Conservation (phyloP, 805 yeast species). For the Scheffersomyces spartinae region DNA sequence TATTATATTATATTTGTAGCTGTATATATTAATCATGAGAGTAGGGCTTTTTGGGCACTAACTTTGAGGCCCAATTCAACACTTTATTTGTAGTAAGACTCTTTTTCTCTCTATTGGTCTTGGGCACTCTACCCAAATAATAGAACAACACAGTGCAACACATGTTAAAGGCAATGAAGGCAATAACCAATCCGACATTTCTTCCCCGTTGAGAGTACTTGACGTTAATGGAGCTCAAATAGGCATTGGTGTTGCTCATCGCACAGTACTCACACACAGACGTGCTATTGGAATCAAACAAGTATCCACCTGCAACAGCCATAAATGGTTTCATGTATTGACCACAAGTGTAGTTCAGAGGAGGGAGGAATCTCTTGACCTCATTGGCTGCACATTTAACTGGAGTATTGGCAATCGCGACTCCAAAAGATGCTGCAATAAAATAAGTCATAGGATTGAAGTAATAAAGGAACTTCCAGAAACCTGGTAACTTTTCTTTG, state of each 20-base stretch:
- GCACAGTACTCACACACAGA: slow-evolving; percentile 14
- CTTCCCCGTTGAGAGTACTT: slow-evolving; percentile 13
- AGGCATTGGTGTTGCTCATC: slow-evolving; percentile 15
- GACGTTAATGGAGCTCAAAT: slow-evolving; percentile 13
- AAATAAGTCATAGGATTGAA: slow-evolving; percentile 65
- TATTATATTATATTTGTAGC: too few relatives aligned
- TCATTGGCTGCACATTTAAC: slow-evolving; percentile 10
- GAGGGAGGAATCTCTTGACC: slow-evolving; percentile 8
- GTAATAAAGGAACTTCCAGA: slow-evolving; percentile 80
- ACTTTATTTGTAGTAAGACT: too few relatives aligned
- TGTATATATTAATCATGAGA: too few relatives aligned
- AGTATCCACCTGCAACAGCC: slow-evolving; percentile 8
- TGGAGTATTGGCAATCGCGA: slow-evolving; percentile 9
- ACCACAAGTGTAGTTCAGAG: slow-evolving; percentile 12
- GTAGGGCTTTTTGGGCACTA: too few relatives aligned
- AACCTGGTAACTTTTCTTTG: slow-evolving; percentile 61
- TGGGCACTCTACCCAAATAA: slow-evolving; percentile 31
- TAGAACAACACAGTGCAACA: slow-evolving; percentile 21
- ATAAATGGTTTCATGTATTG: slow-evolving; percentile 11
- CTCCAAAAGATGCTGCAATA: slow-evolving; percentile 15
- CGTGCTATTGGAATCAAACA: slow-evolving; percentile 8
- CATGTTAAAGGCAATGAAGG: slow-evolving; percentile 16
- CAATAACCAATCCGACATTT: slow-evolving; percentile 16
- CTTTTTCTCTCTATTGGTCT: slow-evolving; percentile 10
- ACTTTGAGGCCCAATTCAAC: too few relatives aligned